Percentiles rank a stretch among this genome's conserved stretches.
Conservation (phyloP, 768 basidiomycete genomes). For the Phlegmacium glaucopus region DNA sequence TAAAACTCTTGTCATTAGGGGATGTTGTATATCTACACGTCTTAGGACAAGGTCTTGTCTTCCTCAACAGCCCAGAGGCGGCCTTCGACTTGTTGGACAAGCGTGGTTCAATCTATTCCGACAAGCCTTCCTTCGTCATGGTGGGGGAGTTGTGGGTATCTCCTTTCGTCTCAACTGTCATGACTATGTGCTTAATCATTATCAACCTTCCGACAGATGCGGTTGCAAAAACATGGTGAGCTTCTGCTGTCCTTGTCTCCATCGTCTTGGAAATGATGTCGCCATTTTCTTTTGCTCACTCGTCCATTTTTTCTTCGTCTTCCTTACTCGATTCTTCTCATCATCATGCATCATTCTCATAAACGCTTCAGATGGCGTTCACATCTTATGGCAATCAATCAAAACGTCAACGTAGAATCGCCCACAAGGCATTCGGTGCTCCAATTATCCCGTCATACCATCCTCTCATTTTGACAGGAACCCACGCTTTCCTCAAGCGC, state of each 20-base stretch:
- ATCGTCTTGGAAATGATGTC: constrained; percentile 1
- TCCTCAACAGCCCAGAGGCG: constrained; percentile 59
- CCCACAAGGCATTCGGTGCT: constrained; percentile 59
- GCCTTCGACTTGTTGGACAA: constrained; percentile 67
- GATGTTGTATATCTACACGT: constrained; percentile 63
- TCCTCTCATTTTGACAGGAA: constrained; percentile 54
- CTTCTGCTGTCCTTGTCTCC: constrained; percentile 3
- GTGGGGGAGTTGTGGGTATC: constrained; percentile 59
- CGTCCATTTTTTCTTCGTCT: neutral
- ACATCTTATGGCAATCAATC: constrained; percentile 61
- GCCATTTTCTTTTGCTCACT: constrained; percentile 5
- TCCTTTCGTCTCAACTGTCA: constrained; percentile 2
- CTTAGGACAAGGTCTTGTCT: constrained; percentile 63
- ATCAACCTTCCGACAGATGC: constrained; percentile 30
- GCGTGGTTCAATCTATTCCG: constrained; percentile 69
- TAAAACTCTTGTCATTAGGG: constrained; percentile 38
- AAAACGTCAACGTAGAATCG: constrained; percentile 62
- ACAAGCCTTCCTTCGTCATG: constrained; percentile 71
- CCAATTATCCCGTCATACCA: constrained; percentile 53
- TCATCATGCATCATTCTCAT: neutral
- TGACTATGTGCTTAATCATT: neutral
- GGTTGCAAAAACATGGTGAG: constrained; percentile 68
- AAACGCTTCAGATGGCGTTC: constrained; percentile 49
- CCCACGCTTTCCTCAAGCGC: constrained; percentile 51
- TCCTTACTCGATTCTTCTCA: constrained; percentile 5